Evolutionary conservation across 2,329 filamentous ascomycete genomes (phyloP).

Genomic region (Monosporascus sp.): DNA sequence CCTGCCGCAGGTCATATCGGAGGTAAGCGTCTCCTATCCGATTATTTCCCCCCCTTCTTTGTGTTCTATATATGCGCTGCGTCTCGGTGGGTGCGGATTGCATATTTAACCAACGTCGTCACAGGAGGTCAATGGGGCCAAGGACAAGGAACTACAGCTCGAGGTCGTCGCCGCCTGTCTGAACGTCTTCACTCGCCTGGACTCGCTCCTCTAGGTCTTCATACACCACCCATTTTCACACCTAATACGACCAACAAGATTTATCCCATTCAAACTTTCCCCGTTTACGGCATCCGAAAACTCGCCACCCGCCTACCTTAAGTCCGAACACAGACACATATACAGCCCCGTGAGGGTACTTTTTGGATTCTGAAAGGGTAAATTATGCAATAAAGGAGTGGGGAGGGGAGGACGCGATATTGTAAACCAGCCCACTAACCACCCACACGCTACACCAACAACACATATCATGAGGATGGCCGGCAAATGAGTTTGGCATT

Average conservation of each 20-base stretch:
- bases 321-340: too few species aligned
- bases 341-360: too few species aligned
- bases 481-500: too few species aligned
- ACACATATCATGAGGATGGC: too few species aligned
- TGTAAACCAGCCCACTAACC: too few species aligned
- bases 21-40: constrained; percentile 44
- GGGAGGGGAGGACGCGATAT: too few species aligned
- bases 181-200: constrained; percentile 94
- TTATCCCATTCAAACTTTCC: constrained; percentile 2
- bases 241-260: constrained; percentile 2
- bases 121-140: constrained; percentile 73
- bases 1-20: constrained; percentile 76
- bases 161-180: constrained; percentile 96
- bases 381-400: too few species aligned
- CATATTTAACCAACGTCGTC: constrained; percentile 2
- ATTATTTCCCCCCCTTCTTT: background rate
- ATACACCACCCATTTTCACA: constrained; percentile 3
- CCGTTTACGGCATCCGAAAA: background rate
- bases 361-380: too few species aligned
- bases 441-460: too few species aligned
- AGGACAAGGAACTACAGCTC: constrained; percentile 92
- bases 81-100: background rate
- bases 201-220: constrained; percentile 73
- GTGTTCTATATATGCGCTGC: background rate
- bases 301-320: background rate